Percentiles rank a stretch among this genome's conserved stretches.
phyloP scores from a whole-genome alignment of 73 alveolate species.

The Vitrella brassicaformis region DNA sequence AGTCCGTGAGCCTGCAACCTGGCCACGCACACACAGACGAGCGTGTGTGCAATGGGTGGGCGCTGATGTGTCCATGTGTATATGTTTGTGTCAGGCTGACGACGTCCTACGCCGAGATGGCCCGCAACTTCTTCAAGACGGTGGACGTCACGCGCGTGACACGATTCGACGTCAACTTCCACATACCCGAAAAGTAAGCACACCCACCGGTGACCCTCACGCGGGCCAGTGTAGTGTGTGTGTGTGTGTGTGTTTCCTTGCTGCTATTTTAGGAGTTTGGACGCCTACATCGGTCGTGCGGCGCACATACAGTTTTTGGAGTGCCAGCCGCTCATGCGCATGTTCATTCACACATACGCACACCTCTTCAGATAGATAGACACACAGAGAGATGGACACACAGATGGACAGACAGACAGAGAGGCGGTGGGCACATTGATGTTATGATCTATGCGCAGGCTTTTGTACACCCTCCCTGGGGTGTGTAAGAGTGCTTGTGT shows the following conservation, averaged over 20 bases:
- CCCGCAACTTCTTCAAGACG: conserved; percentile 57
- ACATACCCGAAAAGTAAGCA: conserved; percentile 58
- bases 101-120: conserved; percentile 72
- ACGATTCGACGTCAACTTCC: conserved; percentile 87
- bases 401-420: no score
- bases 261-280: conserved; percentile 51
- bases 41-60: no score
- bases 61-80: no score
- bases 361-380: conserved; percentile 17
- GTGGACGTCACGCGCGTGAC: conserved; percentile 57
- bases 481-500: no score
- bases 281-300: conserved; percentile 98
- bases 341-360: conserved; percentile 22
- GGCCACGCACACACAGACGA: no score
- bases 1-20: neutral
- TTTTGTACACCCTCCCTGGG: no score
- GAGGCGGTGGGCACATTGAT: no score
- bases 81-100: no score
- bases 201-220: neutral
- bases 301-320: conserved; percentile 99
- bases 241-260: neutral
- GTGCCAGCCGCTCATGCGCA: conserved; percentile 72
- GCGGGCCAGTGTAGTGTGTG: neutral
- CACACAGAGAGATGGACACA: no score
- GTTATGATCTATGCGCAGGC: no score